Evolutionary conservation across 1,139 yeast genomes (phyloP).

Genomic region (Suhomyces bolitotheri): DNA sequence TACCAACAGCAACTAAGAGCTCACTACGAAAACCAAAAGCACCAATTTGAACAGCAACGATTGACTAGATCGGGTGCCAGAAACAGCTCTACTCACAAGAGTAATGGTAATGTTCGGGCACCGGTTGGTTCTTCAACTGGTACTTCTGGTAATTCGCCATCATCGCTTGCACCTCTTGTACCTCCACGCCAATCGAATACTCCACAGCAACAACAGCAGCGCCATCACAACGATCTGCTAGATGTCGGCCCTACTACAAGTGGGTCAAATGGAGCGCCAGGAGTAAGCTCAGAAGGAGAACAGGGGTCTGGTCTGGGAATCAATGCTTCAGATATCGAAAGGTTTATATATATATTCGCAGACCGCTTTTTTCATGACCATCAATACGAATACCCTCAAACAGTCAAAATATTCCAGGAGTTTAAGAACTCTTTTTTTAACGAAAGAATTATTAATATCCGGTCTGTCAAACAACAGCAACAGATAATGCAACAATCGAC

Average conservation of each 20-base stretch:
- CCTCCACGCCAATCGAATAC: not conserved
- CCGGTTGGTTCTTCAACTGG: constrained; percentile 5
- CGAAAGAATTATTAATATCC: constrained; percentile 43
- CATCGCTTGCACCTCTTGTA: constrained; percentile 8
- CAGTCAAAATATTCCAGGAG: constrained; percentile 49
- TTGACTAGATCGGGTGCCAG: constrained; percentile 18
- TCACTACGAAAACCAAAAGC: constrained; percentile 30
- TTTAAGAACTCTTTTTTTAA: constrained; percentile 52
- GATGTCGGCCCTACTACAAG: constrained; percentile 5
- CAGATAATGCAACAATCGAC: constrained; percentile 11
- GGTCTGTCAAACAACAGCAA: constrained; percentile 29
- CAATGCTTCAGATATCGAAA: constrained; percentile 47
- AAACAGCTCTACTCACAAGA: constrained; percentile 6
- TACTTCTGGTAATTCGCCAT: constrained; percentile 3
- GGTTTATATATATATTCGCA: constrained; percentile 50
- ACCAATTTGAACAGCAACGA: constrained; percentile 18
- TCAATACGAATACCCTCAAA: constrained; percentile 49
- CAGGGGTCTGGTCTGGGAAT: constrained; percentile 21
- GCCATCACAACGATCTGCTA: constrained; percentile 7
- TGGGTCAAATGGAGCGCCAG: constrained; percentile 5
- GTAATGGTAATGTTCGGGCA: constrained; percentile 4
- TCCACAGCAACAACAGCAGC: constrained; percentile 1
- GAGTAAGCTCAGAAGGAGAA: constrained; percentile 8
- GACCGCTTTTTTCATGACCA: constrained; percentile 49
- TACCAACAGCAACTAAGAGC: constrained; percentile 31